These are phyloP conservation scores for Exutisphaerella laricina DNA, from an alignment of 2,329 filamentous ascomycete genomes.

Conservation along the genomic window DNA sequence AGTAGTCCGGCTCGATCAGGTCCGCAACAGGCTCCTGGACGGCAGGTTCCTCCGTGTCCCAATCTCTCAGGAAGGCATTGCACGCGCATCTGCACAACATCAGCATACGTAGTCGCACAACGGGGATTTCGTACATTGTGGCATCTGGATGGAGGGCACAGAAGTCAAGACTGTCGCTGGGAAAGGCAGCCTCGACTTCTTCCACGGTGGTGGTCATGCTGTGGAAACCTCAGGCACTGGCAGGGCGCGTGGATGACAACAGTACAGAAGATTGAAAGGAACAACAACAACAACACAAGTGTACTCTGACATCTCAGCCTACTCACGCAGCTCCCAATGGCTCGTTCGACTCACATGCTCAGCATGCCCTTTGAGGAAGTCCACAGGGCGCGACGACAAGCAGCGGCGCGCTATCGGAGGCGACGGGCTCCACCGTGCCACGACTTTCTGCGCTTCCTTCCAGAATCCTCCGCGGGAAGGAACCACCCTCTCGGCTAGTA, in stretches of 20 bases:
- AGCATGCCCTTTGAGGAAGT: not conserved
- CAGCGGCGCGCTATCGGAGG: not conserved
- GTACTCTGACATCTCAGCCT: not conserved
- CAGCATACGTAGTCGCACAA: too few species aligned
- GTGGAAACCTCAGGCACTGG: not conserved
- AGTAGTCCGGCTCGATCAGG: constrained; percentile 31
- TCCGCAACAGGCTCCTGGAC: constrained; percentile 6
- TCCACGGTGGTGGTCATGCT: constrained; percentile 17
- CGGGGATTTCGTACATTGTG: constrained; percentile 13
- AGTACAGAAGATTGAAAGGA: not conserved
- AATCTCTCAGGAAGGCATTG: constrained; percentile 18
- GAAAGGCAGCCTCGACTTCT: constrained; percentile 16
- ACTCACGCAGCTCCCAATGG: not conserved
- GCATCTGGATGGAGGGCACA: constrained; percentile 17
- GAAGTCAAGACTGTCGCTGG: too few species aligned
- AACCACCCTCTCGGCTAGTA: too few species aligned
- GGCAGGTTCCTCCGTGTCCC: constrained; percentile 11
- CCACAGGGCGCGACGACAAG: not conserved
- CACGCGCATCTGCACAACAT: constrained; percentile 13
- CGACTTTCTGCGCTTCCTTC: too few species aligned
- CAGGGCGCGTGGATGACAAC: not conserved
- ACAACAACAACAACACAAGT: too few species aligned
- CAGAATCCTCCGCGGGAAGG: too few species aligned
- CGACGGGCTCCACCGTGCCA: too few species aligned
- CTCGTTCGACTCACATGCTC: not conserved